Evolutionary conservation across 768 basidiomycete species (phyloP).

Genomic region (Lactarius deliciosus): DNA sequence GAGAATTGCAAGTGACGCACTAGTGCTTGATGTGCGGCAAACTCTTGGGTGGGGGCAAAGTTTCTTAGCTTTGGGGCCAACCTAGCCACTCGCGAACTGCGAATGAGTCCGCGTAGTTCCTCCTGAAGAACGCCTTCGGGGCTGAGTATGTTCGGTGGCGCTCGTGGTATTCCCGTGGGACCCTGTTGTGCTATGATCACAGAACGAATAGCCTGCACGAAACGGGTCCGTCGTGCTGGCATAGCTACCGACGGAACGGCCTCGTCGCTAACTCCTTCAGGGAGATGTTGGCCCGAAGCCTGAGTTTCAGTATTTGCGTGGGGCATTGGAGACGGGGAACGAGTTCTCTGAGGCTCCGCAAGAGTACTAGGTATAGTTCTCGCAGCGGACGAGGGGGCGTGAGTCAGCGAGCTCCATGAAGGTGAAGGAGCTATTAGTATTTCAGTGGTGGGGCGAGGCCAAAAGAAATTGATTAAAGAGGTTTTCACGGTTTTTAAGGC

Average conservation of each 20-base stretch:
- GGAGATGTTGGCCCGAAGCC: background rate
- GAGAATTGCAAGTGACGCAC: constrained; percentile 76
- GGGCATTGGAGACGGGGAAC: constrained; percentile 14
- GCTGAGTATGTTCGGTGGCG: constrained; percentile 34
- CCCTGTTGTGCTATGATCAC: constrained; percentile 46
- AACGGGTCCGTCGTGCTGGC: constrained; percentile 38
- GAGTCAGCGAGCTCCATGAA: constrained; percentile 23
- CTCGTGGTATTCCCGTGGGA: constrained; percentile 31
- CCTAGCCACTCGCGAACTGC: constrained; percentile 52
- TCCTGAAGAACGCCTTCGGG: constrained; percentile 27
- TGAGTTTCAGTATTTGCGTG: constrained; percentile 1
- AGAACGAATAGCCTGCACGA: constrained; percentile 46
- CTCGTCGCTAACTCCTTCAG: constrained; percentile 27
- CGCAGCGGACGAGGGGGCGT: constrained; percentile 11
- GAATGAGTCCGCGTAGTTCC: constrained; percentile 34
- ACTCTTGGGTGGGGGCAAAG: constrained; percentile 56
- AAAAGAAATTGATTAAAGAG: background rate
- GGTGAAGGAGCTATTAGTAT: constrained; percentile 12
- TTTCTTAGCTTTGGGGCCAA: constrained; percentile 55
- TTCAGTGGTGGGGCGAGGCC: constrained; percentile 6
- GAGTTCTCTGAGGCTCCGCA: constrained; percentile 12
- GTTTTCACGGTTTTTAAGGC: constrained; percentile 3
- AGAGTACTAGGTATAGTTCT: constrained; percentile 2
- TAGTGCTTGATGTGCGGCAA: constrained; percentile 63
- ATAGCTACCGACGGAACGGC: background rate